Base-by-base conservation (phyloP, 306 rosid species). In the Adenanthera pavonina region DNA sequence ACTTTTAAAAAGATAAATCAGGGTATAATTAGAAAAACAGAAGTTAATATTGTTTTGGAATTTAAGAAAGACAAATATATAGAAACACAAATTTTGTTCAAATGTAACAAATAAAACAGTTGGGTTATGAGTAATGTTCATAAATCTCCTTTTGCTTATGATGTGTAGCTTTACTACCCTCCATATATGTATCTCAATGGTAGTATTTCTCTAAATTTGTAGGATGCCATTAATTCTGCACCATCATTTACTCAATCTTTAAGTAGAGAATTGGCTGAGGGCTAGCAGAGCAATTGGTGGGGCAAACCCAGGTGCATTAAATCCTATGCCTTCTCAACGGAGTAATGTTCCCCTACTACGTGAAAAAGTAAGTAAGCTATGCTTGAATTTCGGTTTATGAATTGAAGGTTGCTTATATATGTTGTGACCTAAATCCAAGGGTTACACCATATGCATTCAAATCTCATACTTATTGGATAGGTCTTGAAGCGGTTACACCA, bases 141-240 rank as follows among this genome's bases (percentile, higher is more conserved):
- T 77, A 76, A 73, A 17, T 19, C 30, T 54, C 72, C 30, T 25
- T 25, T 25, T 25, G 30, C 30, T 25, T 25, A 25, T 25, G 30
- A 25, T 25, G 30, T 25, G 30, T 25, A 25, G 30, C 30, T 25
- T 25, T 25, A 25, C 30, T 25, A 25, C 19, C 13, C 36, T 61
- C 47, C 1, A 25, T 25, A 25, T 17, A 11, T 68, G 71, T 75
- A 44, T 73, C 76, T 70, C 49, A 78, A 12, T 62, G 34, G 64
- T 41, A 59, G 51, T 67, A 41, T 71, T 72, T 15, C 71, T 72
- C 66, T 34, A 72, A 20, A 80, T 67, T 54, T 81, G 52, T 93
- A 95, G 99, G 99, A 95, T 84, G 82, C 97, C 77, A 86, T 95
- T 67, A 93, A 69, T 84, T 86, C 97, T 2, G 97, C 94, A 30